Evolutionary conservation across 805 yeast genomes (phyloP).

Genomic region (Ogataea neopini): DNA sequence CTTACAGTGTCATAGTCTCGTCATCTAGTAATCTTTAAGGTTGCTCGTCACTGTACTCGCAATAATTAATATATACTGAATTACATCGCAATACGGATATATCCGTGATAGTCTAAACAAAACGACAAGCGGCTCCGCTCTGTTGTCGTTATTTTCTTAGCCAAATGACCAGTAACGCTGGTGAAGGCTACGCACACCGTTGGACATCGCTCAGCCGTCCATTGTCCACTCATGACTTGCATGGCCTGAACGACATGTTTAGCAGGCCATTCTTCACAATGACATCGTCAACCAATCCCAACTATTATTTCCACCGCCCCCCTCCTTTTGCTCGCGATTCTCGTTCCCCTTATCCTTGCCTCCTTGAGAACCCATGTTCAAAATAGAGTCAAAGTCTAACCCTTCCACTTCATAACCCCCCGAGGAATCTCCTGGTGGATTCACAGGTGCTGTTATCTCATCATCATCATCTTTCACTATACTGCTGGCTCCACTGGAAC

Average conservation of each 20-base stretch:
- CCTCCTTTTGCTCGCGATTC: conserved; percentile 12
- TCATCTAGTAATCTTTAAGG: too few species aligned
- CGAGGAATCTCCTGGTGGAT: not conserved
- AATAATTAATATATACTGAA: not conserved
- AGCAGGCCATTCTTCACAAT: conserved; percentile 25
- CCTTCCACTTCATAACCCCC: conserved; percentile 15
- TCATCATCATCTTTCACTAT: conserved; percentile 4
- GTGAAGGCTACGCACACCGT: too few species aligned
- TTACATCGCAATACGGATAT: too few species aligned
- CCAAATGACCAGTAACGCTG: too few species aligned
- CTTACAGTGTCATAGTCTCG: too few species aligned
- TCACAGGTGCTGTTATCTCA: not conserved
- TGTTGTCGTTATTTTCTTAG: too few species aligned
- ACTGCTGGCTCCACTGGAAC: conserved; percentile 1
- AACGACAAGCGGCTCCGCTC: too few species aligned
- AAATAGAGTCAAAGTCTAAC: conserved; percentile 27
- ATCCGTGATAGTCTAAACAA: too few species aligned
- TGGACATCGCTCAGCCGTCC: too few species aligned
- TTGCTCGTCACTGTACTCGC: not conserved
- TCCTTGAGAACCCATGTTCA: conserved; percentile 11
- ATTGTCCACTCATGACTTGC: not conserved
- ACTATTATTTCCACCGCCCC: conserved; percentile 22
- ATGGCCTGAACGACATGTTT: not conserved
- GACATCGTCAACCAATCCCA: conserved; percentile 53
- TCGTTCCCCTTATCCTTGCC: not conserved